phyloP scores from a whole-genome alignment of 2,329 filamentous ascomycete species.

The Ascochyta rabiei region DNA sequence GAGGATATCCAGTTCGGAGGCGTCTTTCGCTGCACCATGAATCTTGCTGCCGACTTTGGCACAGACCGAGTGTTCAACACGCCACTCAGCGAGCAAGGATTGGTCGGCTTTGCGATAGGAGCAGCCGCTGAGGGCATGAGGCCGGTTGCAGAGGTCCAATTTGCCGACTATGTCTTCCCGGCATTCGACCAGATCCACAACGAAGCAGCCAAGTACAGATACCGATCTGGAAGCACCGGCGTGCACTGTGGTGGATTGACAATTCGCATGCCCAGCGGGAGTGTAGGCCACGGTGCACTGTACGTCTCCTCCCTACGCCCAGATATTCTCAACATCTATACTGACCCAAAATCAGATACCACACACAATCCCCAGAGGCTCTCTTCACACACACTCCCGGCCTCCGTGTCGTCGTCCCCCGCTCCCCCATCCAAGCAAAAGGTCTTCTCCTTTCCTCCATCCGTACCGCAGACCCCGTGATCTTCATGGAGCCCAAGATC shows the following conservation, averaged over 20 bases:
- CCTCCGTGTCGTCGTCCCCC: slow-evolving; percentile 81
- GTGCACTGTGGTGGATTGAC: slow-evolving; percentile 74
- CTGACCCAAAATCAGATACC: slow-evolving; percentile 60
- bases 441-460: slow-evolving; percentile 80
- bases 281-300: slow-evolving; percentile 85
- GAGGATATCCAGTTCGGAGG: slow-evolving; percentile 98
- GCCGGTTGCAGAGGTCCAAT: slow-evolving; percentile 92
- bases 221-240: slow-evolving; percentile 66
- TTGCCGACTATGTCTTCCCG: slow-evolving; percentile 92
- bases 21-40: slow-evolving; percentile 93
- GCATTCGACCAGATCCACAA: slow-evolving; percentile 95
- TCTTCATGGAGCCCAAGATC: slow-evolving; percentile 95
- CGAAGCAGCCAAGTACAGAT: slow-evolving; percentile 87
- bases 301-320: slow-evolving; percentile 44
- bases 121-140: slow-evolving; percentile 89
- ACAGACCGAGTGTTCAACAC: slow-evolving; percentile 94
- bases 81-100: slow-evolving; percentile 90
- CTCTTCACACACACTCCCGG: slow-evolving; percentile 90
- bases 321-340: neutral
- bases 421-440: slow-evolving; percentile 87
- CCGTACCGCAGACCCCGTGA: slow-evolving; percentile 78
- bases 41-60: slow-evolving; percentile 85
- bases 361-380: slow-evolving; percentile 87
- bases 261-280: slow-evolving; percentile 87
- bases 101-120: slow-evolving; percentile 91